Evolutionary conservation across 176 grass and related monocot genomes (phyloP).

Genomic region (Eragrostis curvula): DNA sequence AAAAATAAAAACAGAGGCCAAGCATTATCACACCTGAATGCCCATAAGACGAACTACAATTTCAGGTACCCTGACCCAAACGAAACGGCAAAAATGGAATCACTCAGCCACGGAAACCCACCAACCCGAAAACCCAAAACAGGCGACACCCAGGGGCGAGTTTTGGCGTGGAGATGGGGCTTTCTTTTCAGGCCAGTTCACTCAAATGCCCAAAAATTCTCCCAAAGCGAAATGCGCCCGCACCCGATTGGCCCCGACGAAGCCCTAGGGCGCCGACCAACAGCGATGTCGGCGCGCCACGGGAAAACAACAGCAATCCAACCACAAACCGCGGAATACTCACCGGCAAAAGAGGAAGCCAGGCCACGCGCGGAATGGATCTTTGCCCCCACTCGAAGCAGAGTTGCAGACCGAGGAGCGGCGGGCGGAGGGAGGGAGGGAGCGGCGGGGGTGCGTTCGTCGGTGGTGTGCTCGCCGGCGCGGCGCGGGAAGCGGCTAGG

Average conservation of each 20-base stretch:
- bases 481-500: slow-evolving; percentile 7
- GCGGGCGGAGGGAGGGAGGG: neutral
- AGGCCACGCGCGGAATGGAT: neutral
- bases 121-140: slow-evolving; percentile 17
- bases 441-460: neutral
- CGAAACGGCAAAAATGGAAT: neutral
- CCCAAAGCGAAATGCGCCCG: neutral
- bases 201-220: neutral
- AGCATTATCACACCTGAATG: neutral
- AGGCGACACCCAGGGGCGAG: neutral
- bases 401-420: neutral
- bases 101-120: neutral
- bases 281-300: neutral
- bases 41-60: neutral
- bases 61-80: neutral
- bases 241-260: neutral
- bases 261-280: neutral
- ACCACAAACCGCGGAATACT: neutral
- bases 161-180: neutral
- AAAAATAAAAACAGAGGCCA: neutral
- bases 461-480: neutral
- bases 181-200: neutral
- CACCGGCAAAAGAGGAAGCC: neutral
- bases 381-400: neutral
- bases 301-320: neutral